These are phyloP conservation scores for Saccharomyces hybrid DNA, from an alignment of 1,139 yeast genomes.

Conservation along the genomic window DNA sequence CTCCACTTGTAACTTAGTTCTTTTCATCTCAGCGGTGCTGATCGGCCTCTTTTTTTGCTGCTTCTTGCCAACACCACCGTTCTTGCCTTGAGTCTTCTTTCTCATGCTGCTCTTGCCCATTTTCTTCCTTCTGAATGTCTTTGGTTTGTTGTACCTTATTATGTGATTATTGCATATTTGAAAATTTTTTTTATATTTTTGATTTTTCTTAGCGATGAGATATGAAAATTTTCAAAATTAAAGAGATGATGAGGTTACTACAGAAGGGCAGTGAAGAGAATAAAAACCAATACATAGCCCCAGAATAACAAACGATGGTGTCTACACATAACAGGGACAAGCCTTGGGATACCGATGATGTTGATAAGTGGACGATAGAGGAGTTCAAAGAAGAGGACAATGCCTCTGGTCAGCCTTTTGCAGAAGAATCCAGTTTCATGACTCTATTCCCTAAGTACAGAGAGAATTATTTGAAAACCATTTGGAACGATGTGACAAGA, in stretches of 20 bases:
- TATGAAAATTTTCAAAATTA: slow-evolving; percentile 1
- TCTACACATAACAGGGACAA: slow-evolving; percentile 90
- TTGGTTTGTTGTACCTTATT: slow-evolving; percentile 2
- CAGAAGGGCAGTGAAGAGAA: not conserved
- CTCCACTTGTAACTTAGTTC: slow-evolving; percentile 20
- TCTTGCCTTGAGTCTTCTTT: slow-evolving; percentile 4
- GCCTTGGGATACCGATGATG: slow-evolving; percentile 96
- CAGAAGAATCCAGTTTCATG: slow-evolving; percentile 92
- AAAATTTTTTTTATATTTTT: not conserved
- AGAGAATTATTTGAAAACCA: slow-evolving; percentile 77
- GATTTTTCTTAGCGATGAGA: slow-evolving; percentile 2
- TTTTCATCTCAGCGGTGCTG: slow-evolving; percentile 18
- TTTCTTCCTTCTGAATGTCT: slow-evolving; percentile 4
- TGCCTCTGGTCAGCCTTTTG: slow-evolving; percentile 73
- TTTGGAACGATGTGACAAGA: slow-evolving; percentile 90
- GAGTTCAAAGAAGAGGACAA: slow-evolving; percentile 89
- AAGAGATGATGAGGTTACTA: not conserved
- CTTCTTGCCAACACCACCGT: slow-evolving; percentile 6
- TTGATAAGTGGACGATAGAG: slow-evolving; percentile 88
- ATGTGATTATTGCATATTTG: not conserved
- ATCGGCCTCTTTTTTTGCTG: slow-evolving; percentile 15
- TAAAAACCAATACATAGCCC: slow-evolving; percentile 2
- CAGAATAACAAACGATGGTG: slow-evolving; percentile 46
- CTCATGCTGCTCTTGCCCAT: slow-evolving; percentile 4
- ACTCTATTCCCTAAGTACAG: slow-evolving; percentile 94